phyloP scores from a whole-genome alignment of 148 eudicot genomes.

The Vaccinium corymbosum region DNA sequence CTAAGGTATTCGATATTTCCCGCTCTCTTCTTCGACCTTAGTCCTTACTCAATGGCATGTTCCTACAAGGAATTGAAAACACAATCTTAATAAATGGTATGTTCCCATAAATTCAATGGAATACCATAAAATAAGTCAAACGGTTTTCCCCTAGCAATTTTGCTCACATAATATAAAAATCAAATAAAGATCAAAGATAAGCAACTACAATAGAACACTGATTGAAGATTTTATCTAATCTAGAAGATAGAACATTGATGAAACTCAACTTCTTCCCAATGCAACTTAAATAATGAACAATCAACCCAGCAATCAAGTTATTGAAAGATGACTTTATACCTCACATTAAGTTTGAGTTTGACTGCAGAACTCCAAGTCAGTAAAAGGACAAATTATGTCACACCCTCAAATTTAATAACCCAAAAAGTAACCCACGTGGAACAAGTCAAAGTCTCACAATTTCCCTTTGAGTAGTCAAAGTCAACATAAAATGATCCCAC shows the following conservation, averaged over 20 bases:
- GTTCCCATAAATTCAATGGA: not conserved
- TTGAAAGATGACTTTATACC: not conserved
- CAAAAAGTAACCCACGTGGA: no score
- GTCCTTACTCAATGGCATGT: no score
- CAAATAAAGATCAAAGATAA: not conserved
- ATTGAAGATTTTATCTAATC: not conserved
- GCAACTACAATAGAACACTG: not conserved
- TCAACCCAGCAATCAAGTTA: not conserved
- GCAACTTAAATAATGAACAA: no score
- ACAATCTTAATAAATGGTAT: not conserved
- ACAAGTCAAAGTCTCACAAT: no score
- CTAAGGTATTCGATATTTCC: no score
- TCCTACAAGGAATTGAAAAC: no score
- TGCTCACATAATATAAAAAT: not conserved
- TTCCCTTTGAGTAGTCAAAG: no score
- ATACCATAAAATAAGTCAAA: not conserved
- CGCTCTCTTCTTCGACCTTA: no score
- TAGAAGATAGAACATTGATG: not conserved
- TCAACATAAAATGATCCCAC: no score
- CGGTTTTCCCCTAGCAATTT: not conserved
- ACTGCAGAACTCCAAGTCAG: slow-evolving; percentile 72
- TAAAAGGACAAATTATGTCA: slow-evolving; percentile 47
- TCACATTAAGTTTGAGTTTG: slow-evolving; percentile 11
- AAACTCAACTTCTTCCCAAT: no score
- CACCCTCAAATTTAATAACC: no score